These are phyloP conservation scores for Fraxinus latifolia DNA, from an alignment of 305 asterid genomes.

Conservation along the genomic window DNA sequence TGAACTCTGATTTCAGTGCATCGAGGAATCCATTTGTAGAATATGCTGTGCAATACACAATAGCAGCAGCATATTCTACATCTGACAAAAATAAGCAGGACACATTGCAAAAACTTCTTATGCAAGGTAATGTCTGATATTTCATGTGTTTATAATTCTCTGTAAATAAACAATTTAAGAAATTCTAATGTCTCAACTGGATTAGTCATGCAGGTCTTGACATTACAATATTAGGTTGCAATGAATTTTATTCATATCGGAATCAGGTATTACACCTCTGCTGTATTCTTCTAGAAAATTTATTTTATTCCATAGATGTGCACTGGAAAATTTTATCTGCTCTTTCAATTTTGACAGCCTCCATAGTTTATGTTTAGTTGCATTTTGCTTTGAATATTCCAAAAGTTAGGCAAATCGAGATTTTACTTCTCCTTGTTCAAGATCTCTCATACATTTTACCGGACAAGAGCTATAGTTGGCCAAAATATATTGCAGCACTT, in stretches of 20 bases:
- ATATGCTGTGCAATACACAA: slow-evolving; percentile 76
- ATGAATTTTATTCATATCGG: slow-evolving; percentile 88
- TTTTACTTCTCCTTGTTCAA: neutral
- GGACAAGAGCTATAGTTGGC: neutral
- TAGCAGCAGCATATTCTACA: slow-evolving; percentile 73
- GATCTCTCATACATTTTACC: neutral
- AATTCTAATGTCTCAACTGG: slow-evolving; percentile 36
- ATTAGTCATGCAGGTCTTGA: slow-evolving; percentile 81
- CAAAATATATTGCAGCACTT: neutral
- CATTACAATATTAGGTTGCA: slow-evolving; percentile 86
- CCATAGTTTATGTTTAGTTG: neutral
- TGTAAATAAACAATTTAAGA: slow-evolving; percentile 5
- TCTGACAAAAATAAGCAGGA: slow-evolving; percentile 53
- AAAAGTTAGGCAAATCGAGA: neutral
- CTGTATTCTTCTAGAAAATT: neutral
- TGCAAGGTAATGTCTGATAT: slow-evolving; percentile 62
- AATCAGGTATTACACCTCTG: slow-evolving; percentile 58
- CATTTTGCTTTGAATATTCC: neutral
- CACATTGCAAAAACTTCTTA: slow-evolving; percentile 55
- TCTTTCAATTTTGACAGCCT: neutral
- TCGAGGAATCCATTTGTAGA: slow-evolving; percentile 86
- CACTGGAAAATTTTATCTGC: neutral
- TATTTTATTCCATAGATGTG: slow-evolving; percentile 3
- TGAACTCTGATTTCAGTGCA: slow-evolving; percentile 52
- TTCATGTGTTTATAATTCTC: slow-evolving; percentile 21